Conservation (phyloP, 768 basidiomycete species). For the Scleroderma citrinum region DNA sequence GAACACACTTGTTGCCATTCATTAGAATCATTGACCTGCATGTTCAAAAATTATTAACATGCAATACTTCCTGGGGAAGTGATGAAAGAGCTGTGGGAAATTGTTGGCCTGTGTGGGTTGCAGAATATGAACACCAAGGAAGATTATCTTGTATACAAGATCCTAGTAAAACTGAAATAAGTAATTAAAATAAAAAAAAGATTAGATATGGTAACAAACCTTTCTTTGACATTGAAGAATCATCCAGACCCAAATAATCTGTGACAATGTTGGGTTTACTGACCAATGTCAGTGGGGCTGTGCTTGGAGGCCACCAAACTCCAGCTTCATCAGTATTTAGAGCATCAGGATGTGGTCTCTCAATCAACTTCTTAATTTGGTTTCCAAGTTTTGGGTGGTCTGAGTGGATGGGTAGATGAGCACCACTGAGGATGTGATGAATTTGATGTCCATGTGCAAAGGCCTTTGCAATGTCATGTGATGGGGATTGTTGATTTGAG, state of each 20-base stretch:
- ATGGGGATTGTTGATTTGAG: constrained; percentile 31
- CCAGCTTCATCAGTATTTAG: not conserved
- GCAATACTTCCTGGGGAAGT: not conserved
- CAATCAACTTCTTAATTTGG: not conserved
- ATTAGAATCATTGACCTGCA: not conserved
- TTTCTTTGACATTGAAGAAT: not conserved
- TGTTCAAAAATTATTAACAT: not conserved
- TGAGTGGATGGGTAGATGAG: not conserved
- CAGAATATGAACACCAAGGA: not conserved
- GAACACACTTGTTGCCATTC: not conserved
- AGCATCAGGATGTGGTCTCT: not conserved
- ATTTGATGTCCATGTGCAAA: constrained; percentile 23
- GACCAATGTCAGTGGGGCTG: not conserved
- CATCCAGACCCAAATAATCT: not conserved
- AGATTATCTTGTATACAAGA: not conserved
- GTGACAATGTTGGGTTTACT: not conserved
- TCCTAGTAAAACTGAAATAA: not conserved
- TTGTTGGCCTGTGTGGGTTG: not conserved
- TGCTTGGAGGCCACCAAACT: not conserved
- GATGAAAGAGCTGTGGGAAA: not conserved
- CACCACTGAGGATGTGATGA: constrained; percentile 22
- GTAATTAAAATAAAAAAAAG: too few relatives aligned
- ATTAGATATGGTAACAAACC: not conserved
- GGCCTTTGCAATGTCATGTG: constrained; percentile 23
- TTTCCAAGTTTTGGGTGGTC: not conserved